These are phyloP conservation scores for Rhizopus stolonifer DNA, from an alignment of 371 early-diverging fungal genomes.

Conservation along the genomic window DNA sequence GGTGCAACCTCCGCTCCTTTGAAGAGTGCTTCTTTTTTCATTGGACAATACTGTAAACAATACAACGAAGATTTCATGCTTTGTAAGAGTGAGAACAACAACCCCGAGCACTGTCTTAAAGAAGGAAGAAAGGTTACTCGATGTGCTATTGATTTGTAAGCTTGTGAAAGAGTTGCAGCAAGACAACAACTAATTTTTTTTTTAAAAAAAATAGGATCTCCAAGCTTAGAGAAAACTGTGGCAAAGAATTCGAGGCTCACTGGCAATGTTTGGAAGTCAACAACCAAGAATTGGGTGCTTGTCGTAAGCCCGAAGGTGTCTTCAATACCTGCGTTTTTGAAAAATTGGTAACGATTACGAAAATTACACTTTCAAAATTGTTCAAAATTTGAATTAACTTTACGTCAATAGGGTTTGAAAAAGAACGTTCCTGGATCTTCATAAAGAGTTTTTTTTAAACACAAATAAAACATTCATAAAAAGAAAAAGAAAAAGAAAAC, in stretches of 20 bases:
- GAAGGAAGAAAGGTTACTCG: slow-evolving; percentile 96
- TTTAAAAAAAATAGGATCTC: slow-evolving; percentile 55
- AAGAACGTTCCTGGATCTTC: slow-evolving; percentile 81
- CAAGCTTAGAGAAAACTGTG: slow-evolving; percentile 90
- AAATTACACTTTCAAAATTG: too few species aligned
- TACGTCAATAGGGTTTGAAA: slow-evolving; percentile 64
- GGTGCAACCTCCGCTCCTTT: slow-evolving; percentile 92
- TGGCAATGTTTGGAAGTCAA: slow-evolving; percentile 92
- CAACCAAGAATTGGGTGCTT: slow-evolving; percentile 84
- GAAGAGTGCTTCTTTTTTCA: slow-evolving; percentile 89
- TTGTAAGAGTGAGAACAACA: slow-evolving; percentile 89
- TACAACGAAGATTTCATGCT: slow-evolving; percentile 96
- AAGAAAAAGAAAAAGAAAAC: not conserved
- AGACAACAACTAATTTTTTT: not conserved
- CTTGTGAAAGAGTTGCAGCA: not conserved
- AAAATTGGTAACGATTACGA: slow-evolving; percentile 70
- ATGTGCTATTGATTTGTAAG: slow-evolving; percentile 89
- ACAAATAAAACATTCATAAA: too few species aligned
- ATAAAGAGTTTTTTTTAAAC: too few species aligned
- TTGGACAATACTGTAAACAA: slow-evolving; percentile 86
- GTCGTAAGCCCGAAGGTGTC: slow-evolving; percentile 78
- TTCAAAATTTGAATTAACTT: not conserved
- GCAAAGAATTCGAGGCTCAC: slow-evolving; percentile 83
- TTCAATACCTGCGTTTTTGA: slow-evolving; percentile 92
- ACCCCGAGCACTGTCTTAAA: slow-evolving; percentile 88